Percentiles rank a stretch among this genome's conserved stretches.
Conservation (phyloP, 23 red algal species). For the Porphyridium purpureum region DNA sequence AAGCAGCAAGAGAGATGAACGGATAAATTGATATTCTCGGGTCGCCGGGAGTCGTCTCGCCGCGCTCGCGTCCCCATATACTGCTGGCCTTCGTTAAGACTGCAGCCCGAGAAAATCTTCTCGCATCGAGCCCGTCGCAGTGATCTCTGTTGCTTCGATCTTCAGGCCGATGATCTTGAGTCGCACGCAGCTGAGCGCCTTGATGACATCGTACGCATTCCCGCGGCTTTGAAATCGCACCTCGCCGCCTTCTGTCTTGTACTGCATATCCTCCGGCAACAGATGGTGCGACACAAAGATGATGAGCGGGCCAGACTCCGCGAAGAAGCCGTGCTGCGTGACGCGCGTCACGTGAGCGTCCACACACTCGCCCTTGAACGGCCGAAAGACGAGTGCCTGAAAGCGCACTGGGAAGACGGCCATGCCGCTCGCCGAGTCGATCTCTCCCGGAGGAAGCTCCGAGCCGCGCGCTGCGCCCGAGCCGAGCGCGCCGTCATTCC, state of each 20-base stretch:
- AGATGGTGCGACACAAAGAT: conserved; percentile 75
- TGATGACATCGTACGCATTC: conserved; percentile 30
- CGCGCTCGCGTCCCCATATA: no score
- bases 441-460: conserved; percentile 36
- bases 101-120: conserved; percentile 67
- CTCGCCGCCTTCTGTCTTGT: background rate
- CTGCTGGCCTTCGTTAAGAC: no score
- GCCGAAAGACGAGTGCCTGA: conserved; percentile 91
- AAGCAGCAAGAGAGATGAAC: no score
- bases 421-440: conserved; percentile 50
- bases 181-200: conserved; percentile 31
- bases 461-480: no score
- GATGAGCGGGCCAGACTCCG: conserved; percentile 61
- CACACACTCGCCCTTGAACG: conserved; percentile 88
- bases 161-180: conserved; percentile 79
- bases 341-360: conserved; percentile 67
- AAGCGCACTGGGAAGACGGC: conserved; percentile 78
- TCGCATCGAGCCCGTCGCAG: conserved; percentile 68
- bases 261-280: conserved; percentile 66
- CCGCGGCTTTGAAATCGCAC: conserved; percentile 4
- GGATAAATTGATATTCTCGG: no score
- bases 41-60: no score
- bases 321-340: conserved; percentile 85
- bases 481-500: no score
- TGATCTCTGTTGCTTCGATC: conserved; percentile 79